Evolutionary conservation across 305 asterid species (phyloP).

Genomic region (Fraxinus albicans): DNA sequence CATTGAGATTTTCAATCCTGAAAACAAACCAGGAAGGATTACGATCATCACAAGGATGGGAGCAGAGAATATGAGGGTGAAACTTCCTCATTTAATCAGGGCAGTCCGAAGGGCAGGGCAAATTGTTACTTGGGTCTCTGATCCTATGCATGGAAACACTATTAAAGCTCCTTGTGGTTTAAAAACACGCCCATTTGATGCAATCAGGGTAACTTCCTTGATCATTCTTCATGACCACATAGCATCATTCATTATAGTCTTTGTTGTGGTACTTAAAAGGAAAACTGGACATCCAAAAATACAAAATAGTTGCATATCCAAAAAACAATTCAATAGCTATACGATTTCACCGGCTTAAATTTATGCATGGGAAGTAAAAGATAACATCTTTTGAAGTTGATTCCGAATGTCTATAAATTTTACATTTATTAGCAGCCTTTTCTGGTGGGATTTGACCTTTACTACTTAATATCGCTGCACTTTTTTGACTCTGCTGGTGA

Average conservation of each 20-base stretch:
- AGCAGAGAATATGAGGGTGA: slow-evolving; percentile 86
- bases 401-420: background rate
- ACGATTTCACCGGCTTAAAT: background rate
- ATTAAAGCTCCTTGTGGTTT: slow-evolving; percentile 88
- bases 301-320: background rate
- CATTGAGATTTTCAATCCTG: slow-evolving; percentile 75
- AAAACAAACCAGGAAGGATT: slow-evolving; percentile 78
- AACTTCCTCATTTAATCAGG: slow-evolving; percentile 81
- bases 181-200: slow-evolving; percentile 81
- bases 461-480: background rate
- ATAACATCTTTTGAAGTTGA: background rate
- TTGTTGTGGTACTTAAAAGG: slow-evolving; percentile 5
- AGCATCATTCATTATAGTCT: background rate
- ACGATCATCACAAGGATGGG: slow-evolving; percentile 90
- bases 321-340: background rate
- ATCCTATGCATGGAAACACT: slow-evolving; percentile 94
- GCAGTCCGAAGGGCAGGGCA: slow-evolving; percentile 81
- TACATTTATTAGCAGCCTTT: background rate
- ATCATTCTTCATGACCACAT: background rate
- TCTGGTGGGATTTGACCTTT: background rate
- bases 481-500: background rate
- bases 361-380: background rate
- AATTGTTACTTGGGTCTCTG: slow-evolving; percentile 85
- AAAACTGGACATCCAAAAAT: background rate
- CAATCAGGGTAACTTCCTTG: slow-evolving; percentile 68